Evolutionary conservation across 495 filamentous ascomycete genomes (phyloP).

Genomic region (Opeltia flavorubescens): DNA sequence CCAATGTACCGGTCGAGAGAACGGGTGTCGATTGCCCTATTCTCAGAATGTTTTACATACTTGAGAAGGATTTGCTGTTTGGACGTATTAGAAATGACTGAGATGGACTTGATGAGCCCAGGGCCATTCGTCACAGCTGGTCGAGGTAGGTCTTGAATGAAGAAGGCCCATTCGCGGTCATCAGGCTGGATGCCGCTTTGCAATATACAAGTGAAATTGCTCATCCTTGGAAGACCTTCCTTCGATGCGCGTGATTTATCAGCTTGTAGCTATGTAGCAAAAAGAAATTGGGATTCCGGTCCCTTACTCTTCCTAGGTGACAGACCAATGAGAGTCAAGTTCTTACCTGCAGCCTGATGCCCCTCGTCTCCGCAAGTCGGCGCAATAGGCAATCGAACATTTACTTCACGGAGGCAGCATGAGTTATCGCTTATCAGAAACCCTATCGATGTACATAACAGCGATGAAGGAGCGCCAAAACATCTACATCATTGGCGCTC

Average conservation of each 20-base stretch:
- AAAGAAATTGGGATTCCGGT: too few relatives aligned
- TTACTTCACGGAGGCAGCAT: not conserved
- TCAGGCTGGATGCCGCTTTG: slow-evolving; percentile 3
- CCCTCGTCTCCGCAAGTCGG: too few relatives aligned
- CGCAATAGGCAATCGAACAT: not conserved
- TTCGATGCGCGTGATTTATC: too few relatives aligned
- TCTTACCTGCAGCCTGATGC: too few relatives aligned
- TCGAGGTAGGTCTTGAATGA: not conserved
- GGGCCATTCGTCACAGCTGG: not conserved
- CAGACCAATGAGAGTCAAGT: too few relatives aligned
- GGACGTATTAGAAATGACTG: not conserved
- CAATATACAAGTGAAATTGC: too few relatives aligned
- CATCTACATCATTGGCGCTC: slow-evolving; percentile 37
- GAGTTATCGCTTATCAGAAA: not conserved
- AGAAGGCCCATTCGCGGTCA: slow-evolving; percentile 5
- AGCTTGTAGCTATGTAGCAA: too few relatives aligned
- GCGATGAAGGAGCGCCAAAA: slow-evolving; percentile 2
- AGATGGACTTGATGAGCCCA: slow-evolving; percentile 8
- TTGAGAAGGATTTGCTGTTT: slow-evolving; percentile 3
- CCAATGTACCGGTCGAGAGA: slow-evolving; percentile 4
- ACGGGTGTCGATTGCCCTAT: slow-evolving; percentile 3
- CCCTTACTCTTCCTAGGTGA: too few relatives aligned
- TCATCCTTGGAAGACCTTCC: too few relatives aligned
- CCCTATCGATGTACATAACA: too few relatives aligned
- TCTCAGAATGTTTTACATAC: not conserved